Conservation (phyloP, 352 stramenopile genomes). For the Phytophthora brassicae region DNA sequence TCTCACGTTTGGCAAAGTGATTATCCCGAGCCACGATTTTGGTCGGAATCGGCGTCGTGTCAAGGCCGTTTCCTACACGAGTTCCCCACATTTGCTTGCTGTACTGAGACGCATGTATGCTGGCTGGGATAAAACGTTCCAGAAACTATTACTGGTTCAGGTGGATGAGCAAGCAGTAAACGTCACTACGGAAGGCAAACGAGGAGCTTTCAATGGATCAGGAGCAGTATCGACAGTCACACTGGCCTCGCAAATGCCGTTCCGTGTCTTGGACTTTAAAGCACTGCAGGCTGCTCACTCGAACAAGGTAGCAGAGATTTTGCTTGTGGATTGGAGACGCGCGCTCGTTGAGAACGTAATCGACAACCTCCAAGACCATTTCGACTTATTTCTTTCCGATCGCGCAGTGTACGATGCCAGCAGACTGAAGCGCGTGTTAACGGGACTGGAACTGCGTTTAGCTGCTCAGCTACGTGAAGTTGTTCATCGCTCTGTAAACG, state of each 20-base stretch:
- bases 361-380: conserved; percentile 93
- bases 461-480: conserved; percentile 78
- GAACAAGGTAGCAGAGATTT: conserved; percentile 75
- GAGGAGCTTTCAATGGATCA: conserved; percentile 4
- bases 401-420: conserved; percentile 48
- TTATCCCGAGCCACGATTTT: conserved; percentile 74
- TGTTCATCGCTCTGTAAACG: conserved; percentile 51
- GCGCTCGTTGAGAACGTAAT: conserved; percentile 92
- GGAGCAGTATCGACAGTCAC: conserved; percentile 5
- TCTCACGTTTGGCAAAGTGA: conserved; percentile 76
- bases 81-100: conserved; percentile 60
- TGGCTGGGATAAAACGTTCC: conserved; percentile 90
- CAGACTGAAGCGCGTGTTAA: conserved; percentile 78
- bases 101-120: conserved; percentile 89
- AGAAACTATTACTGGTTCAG: conserved; percentile 67
- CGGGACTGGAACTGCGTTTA: conserved; percentile 86
- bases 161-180: conserved; percentile 34
- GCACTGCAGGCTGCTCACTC: conserved; percentile 72
- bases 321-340: conserved; percentile 87
- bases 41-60: conserved; percentile 55
- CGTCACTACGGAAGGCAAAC: conserved; percentile 2
- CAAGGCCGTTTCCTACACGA: conserved; percentile 48
- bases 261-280: conserved; percentile 85
- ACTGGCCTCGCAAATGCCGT: conserved; percentile 70
- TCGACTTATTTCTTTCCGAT: conserved; percentile 92